Conservation (phyloP, 352 stramenopile genomes). For the Paralagenidium karlingii region DNA sequence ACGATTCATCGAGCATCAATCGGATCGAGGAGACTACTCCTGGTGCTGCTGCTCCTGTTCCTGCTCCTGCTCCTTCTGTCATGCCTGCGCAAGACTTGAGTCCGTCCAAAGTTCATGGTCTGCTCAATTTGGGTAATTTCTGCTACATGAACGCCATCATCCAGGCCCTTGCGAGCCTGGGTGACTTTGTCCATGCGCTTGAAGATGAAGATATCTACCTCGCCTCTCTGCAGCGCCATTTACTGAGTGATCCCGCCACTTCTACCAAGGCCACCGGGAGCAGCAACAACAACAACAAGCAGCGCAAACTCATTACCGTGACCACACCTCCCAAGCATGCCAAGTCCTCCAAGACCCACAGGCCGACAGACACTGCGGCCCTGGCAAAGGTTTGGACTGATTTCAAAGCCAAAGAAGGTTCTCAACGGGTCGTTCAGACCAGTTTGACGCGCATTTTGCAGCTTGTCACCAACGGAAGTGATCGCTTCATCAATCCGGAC, state of each 20-base stretch:
- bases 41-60: not conserved
- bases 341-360: too few species aligned
- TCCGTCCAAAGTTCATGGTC: conserved; percentile 27
- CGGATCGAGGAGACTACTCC: too few species aligned
- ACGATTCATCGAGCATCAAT: conserved; percentile 7
- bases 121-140: conserved; percentile 90
- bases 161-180: conserved; percentile 56
- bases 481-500: conserved; percentile 63
- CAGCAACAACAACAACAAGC: too few species aligned
- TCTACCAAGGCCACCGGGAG: too few species aligned
- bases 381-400: too few species aligned
- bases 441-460: conserved; percentile 42
- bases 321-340: too few species aligned
- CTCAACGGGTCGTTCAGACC: conserved; percentile 39
- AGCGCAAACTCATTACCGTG: too few species aligned
- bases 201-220: conserved; percentile 49
- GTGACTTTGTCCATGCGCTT: conserved; percentile 25
- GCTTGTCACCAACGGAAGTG: conserved; percentile 43
- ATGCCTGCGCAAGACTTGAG: conserved; percentile 3
- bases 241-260: conserved; percentile 14
- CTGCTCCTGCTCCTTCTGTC: conserved; percentile 11
- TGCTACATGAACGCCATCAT: conserved; percentile 94
- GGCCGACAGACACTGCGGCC: too few species aligned
- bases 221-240: conserved; percentile 35
- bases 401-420: too few species aligned